These are phyloP conservation scores for Adiantum capillusveneris DNA, from an alignment of 75 land plant species.

Conservation along the genomic window DNA sequence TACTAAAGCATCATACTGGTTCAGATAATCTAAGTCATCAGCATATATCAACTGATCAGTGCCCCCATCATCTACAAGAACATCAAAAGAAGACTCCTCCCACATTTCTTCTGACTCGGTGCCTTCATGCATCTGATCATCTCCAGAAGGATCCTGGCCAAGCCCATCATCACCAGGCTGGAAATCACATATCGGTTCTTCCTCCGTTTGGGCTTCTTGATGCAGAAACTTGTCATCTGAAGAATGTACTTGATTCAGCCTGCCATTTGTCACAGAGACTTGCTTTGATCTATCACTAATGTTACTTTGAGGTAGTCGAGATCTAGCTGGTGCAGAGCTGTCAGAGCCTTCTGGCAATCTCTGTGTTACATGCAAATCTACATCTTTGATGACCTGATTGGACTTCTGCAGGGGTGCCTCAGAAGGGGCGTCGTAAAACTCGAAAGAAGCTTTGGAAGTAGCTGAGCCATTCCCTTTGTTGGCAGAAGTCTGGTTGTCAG, in stretches of 20 bases:
- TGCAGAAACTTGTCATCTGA: slow-evolving; percentile 1
- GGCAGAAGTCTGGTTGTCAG: neutral
- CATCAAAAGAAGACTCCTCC: slow-evolving; percentile 93
- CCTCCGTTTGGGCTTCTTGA: neutral
- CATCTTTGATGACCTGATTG: too few relatives aligned
- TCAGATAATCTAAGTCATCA: slow-evolving; percentile 20
- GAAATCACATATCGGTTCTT: slow-evolving; percentile 1
- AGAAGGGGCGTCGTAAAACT: too few relatives aligned
- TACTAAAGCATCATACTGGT: slow-evolving; percentile 7
- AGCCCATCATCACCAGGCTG: slow-evolving; percentile 21
- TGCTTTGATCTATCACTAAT: neutral
- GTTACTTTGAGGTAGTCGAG: neutral
- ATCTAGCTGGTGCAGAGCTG: slow-evolving; percentile 2
- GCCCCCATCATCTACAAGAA: slow-evolving; percentile 68
- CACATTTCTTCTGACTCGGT: slow-evolving; percentile 53
- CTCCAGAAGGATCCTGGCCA: neutral
- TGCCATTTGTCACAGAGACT: neutral
- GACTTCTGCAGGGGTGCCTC: too few relatives aligned
- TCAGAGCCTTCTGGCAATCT: neutral
- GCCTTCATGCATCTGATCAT: slow-evolving; percentile 23
- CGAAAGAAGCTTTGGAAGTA: neutral
- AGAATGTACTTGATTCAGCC: neutral
- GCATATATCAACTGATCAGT: slow-evolving; percentile 17
- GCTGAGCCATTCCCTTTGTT: slow-evolving; percentile 1
- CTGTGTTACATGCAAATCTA: too few relatives aligned